These are phyloP conservation scores for Metarhizium sp. DNA, from an alignment of 2,329 filamentous ascomycete genomes.

Conservation along the genomic window DNA sequence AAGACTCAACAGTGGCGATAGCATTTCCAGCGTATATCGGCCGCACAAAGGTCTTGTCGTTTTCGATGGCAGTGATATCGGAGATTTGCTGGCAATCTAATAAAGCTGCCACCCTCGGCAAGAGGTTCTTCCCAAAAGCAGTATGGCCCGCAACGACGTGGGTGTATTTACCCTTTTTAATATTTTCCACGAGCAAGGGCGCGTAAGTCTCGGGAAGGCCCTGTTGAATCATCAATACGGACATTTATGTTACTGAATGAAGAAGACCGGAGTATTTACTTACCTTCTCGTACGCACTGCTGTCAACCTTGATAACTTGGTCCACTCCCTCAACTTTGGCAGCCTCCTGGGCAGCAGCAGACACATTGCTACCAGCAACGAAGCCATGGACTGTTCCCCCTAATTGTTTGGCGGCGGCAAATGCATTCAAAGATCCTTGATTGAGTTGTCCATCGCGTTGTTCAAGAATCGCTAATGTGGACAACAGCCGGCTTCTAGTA, in stretches of 20 bases:
- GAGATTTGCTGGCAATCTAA: constrained; percentile 90
- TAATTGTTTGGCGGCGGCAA: constrained; percentile 78
- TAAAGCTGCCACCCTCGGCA: constrained; percentile 85
- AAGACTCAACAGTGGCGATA: constrained; percentile 89
- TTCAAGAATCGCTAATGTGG: constrained; percentile 84
- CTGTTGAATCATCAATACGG: constrained; percentile 29
- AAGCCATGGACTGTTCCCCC: constrained; percentile 82
- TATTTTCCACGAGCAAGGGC: constrained; percentile 88
- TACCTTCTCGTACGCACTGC: constrained; percentile 85
- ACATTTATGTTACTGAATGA: background rate
- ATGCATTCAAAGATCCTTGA: constrained; percentile 68
- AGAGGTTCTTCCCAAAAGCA: constrained; percentile 89
- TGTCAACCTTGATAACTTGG: constrained; percentile 85
- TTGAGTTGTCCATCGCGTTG: constrained; percentile 86
- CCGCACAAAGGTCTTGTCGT: constrained; percentile 88
- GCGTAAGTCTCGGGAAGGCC: constrained; percentile 90
- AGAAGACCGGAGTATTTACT: background rate
- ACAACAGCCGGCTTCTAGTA: constrained; percentile 36
- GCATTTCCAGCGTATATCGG: constrained; percentile 98
- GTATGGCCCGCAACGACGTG: constrained; percentile 88
- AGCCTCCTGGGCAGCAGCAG: constrained; percentile 68
- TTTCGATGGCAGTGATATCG: constrained; percentile 78
- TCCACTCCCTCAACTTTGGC: constrained; percentile 85
- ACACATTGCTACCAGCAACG: constrained; percentile 71
- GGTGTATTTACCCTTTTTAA: constrained; percentile 90